Evolutionary conservation across 2,329 filamentous ascomycete genomes (phyloP).

Genomic region (Penicillium janthinellum): DNA sequence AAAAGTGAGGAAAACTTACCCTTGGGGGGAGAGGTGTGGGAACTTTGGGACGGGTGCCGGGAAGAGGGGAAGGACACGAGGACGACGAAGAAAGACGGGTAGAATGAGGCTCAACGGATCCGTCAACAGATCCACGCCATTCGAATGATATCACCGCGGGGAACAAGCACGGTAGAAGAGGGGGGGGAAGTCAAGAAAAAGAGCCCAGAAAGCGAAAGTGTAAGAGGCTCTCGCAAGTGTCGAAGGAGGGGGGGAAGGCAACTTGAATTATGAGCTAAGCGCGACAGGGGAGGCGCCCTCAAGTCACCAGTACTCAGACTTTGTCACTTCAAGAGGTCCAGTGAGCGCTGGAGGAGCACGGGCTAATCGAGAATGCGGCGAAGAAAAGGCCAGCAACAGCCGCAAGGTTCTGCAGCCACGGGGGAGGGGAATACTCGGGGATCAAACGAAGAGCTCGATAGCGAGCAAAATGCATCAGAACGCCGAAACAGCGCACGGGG

Average conservation of each 20-base stretch:
- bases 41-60: neutral
- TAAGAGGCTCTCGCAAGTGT: neutral
- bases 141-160: conserved; percentile 6
- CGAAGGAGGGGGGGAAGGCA: neutral
- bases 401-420: neutral
- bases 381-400: neutral
- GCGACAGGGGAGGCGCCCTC: neutral
- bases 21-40: neutral
- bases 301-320: too few species aligned
- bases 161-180: conserved; percentile 2
- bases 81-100: conserved; percentile 14
- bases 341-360: neutral
- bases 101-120: conserved; percentile 4
- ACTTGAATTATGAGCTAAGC: neutral
- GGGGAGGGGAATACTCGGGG: neutral
- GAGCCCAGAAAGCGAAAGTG: neutral
- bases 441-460: neutral
- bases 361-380: neutral
- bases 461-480: neutral
- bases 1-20: conserved; percentile 26
- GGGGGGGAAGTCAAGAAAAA: conserved; percentile 7
- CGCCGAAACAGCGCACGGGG: neutral
- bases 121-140: conserved; percentile 8
- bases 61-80: conserved; percentile 27
- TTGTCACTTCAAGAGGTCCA: too few species aligned